Evolutionary conservation across 1,284 basidiomycete species (phyloP).

Genomic region (Flammula alnicola): DNA sequence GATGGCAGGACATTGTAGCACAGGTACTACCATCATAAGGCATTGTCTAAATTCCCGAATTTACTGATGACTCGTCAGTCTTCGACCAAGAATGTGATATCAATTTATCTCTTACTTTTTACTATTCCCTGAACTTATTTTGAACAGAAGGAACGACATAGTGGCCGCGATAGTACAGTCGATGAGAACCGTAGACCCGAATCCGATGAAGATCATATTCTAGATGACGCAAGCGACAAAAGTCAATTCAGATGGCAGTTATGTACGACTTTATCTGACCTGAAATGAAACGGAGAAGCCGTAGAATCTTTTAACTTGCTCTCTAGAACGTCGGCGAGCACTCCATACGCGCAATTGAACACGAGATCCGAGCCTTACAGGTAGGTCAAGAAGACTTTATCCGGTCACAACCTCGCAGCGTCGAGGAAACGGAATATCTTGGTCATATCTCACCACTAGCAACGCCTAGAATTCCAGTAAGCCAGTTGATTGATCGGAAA

Average conservation of each 20-base stretch:
- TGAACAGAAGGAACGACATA: slow-evolving; percentile 13
- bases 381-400: slow-evolving; percentile 2
- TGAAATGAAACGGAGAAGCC: slow-evolving; percentile 9
- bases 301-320: slow-evolving; percentile 6
- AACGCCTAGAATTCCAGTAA: background rate
- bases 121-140: background rate
- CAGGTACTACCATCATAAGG: too few relatives aligned
- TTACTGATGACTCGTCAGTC: too few relatives aligned
- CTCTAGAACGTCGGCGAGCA: background rate
- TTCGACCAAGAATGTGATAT: background rate
- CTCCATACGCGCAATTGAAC: background rate
- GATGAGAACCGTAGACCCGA: slow-evolving; percentile 11
- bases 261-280: background rate
- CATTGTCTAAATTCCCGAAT: too few relatives aligned
- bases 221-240: too few relatives aligned
- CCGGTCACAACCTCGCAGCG: background rate
- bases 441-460: background rate
- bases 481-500: background rate
- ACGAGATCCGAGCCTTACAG: background rate
- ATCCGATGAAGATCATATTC: slow-evolving; percentile 7
- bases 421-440: background rate
- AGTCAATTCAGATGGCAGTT: background rate
- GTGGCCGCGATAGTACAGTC: slow-evolving; percentile 12
- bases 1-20: too few relatives aligned
- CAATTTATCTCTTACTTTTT: background rate